Evolutionary conservation across 805 yeast genomes (phyloP).

Genomic region (Priceomyces medius): DNA sequence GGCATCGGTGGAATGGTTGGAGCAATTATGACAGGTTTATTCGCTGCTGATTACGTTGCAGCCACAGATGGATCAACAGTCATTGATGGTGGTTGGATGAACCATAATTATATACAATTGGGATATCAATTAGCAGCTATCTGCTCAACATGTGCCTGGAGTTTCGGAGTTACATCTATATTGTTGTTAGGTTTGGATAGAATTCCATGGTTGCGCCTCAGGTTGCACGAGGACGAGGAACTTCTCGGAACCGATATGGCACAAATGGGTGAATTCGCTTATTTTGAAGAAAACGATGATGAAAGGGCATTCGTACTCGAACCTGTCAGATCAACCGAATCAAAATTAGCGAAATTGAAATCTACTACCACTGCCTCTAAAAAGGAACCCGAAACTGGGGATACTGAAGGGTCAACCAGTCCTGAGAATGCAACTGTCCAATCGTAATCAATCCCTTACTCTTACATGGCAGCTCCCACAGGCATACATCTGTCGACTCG

Average conservation of each 20-base stretch:
- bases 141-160: slow-evolving; percentile 69
- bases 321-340: slow-evolving; percentile 66
- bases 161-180: slow-evolving; percentile 69
- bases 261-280: slow-evolving; percentile 89
- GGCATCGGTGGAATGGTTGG: slow-evolving; percentile 93
- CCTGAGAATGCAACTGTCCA: slow-evolving; percentile 12
- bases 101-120: slow-evolving; percentile 77
- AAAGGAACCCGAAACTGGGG: slow-evolving; percentile 10
- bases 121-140: slow-evolving; percentile 87
- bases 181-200: slow-evolving; percentile 65
- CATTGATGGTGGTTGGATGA: slow-evolving; percentile 85
- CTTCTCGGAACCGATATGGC: slow-evolving; percentile 83
- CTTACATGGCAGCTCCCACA: too few species aligned
- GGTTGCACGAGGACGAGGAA: slow-evolving; percentile 86
- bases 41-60: slow-evolving; percentile 81
- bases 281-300: slow-evolving; percentile 30
- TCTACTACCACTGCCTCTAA: slow-evolving; percentile 3
- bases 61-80: slow-evolving; percentile 21
- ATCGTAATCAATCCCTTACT: too few species aligned
- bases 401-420: slow-evolving; percentile 16
- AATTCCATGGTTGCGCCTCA: slow-evolving; percentile 76
- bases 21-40: slow-evolving; percentile 80
- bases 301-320: slow-evolving; percentile 61
- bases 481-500: too few species aligned
- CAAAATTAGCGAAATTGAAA: slow-evolving; percentile 35